Evolutionary conservation across 2,329 filamentous ascomycete species (phyloP).

Genomic region (Pestalotiopsis sp.): DNA sequence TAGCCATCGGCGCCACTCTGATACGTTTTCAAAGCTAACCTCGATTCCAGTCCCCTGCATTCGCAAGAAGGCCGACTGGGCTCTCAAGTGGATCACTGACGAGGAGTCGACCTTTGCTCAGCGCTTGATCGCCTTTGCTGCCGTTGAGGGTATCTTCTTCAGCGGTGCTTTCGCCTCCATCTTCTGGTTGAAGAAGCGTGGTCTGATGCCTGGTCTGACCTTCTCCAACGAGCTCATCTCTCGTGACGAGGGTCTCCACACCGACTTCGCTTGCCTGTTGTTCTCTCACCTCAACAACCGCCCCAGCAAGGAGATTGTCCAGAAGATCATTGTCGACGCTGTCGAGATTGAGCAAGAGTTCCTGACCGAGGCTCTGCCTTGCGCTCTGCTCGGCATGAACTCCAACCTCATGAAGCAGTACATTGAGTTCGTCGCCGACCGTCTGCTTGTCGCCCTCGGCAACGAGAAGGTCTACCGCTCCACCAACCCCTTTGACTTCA

Average conservation of each 20-base stretch:
- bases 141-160: slow-evolving; percentile 99
- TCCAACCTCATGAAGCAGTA: slow-evolving; percentile 97
- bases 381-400: slow-evolving; percentile 96
- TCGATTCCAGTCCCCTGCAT: slow-evolving; percentile 78
- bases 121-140: slow-evolving; percentile 93
- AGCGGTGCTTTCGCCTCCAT: slow-evolving; percentile 97
- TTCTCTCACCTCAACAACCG: slow-evolving; percentile 97
- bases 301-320: slow-evolving; percentile 76
- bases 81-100: slow-evolving; percentile 91
- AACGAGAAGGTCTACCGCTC: slow-evolving; percentile 93
- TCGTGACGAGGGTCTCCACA: slow-evolving; percentile 98
- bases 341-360: slow-evolving; percentile 97
- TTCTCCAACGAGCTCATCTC: slow-evolving; percentile 99
- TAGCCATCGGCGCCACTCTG: slow-evolving; percentile 58
- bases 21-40: slow-evolving; percentile 31
- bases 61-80: slow-evolving; percentile 98
- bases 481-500: slow-evolving; percentile 98
- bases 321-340: slow-evolving; percentile 90
- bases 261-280: slow-evolving; percentile 95
- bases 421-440: slow-evolving; percentile 98
- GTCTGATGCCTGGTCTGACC: slow-evolving; percentile 95
- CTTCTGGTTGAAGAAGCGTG: slow-evolving; percentile 99
- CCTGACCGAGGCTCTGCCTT: slow-evolving; percentile 91
- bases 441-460: slow-evolving; percentile 87
- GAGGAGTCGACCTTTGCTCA: slow-evolving; percentile 92